Conservation (phyloP, 768 basidiomycete species). For the Strobilomyces confusus region DNA sequence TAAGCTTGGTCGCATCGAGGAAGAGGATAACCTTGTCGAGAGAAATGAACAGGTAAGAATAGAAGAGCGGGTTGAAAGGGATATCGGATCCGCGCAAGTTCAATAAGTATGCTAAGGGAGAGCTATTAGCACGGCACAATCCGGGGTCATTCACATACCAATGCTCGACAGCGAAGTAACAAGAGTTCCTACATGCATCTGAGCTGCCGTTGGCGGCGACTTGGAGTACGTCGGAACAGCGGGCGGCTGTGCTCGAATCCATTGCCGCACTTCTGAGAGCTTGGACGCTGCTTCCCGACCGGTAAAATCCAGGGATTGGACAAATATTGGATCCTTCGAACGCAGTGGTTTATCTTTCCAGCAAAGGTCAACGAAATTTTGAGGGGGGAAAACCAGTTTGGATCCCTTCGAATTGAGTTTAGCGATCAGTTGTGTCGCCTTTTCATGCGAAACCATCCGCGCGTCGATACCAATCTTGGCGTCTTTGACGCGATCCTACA, state of each 20-base stretch:
- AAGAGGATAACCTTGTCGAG: conserved; percentile 65
- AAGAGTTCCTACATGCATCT: conserved; percentile 65
- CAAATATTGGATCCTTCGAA: conserved; percentile 58
- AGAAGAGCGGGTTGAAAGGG: conserved; percentile 90
- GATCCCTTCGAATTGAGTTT: conserved; percentile 52
- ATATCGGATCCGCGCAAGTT: conserved; percentile 90
- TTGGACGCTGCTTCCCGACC: conserved; percentile 66
- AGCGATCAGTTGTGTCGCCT: conserved; percentile 55
- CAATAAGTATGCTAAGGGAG: conserved; percentile 66
- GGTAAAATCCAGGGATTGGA: conserved; percentile 70
- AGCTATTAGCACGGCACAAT: conserved; percentile 2
- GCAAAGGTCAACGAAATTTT: conserved; percentile 78
- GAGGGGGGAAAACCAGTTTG: conserved; percentile 74
- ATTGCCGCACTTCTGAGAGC: conserved; percentile 62
- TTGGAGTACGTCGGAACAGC: conserved; percentile 62
- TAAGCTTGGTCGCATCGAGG: conserved; percentile 65
- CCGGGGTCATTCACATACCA: conserved; percentile 39
- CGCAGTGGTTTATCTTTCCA: conserved; percentile 78
- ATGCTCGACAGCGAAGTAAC: conserved; percentile 68
- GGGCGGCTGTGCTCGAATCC: conserved; percentile 61
- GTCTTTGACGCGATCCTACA: conserved; percentile 37
- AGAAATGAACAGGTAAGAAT: conserved; percentile 77
- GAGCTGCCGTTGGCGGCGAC: conserved; percentile 51
- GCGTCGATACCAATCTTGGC: conserved; percentile 79
- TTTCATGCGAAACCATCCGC: conserved; percentile 74